These are phyloP conservation scores for Suhomyces panamericanus DNA, from an alignment of 1,139 yeast genomes.

Conservation along the genomic window DNA sequence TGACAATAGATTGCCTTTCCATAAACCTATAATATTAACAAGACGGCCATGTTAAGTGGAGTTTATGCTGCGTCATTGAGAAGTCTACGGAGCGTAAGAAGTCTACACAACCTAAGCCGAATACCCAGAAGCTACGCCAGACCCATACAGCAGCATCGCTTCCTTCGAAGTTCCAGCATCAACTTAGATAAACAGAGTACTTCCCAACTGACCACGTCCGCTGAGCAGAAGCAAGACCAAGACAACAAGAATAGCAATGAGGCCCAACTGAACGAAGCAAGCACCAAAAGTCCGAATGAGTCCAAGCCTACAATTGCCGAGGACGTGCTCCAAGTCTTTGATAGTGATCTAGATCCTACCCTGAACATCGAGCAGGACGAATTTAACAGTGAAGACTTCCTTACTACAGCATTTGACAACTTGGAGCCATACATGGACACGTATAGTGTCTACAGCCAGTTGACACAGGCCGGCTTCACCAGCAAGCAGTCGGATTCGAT, in stretches of 20 bases:
- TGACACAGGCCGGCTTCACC: constrained; percentile 50
- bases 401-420: constrained; percentile 32
- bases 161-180: background rate
- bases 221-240: background rate
- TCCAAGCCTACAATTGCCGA: no score
- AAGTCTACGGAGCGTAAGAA: background rate
- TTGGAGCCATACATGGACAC: constrained; percentile 56
- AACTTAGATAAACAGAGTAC: no score
- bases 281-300: background rate
- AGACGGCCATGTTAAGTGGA: constrained; percentile 1
- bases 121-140: constrained; percentile 1
- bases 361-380: constrained; percentile 1
- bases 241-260: no score
- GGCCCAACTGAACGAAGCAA: background rate
- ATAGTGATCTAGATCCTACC: background rate
- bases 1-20: no score
- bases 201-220: background rate
- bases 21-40: no score
- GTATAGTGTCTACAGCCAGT: constrained; percentile 43
- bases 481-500: constrained; percentile 54
- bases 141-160: background rate
- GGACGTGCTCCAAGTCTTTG: no score
- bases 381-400: constrained; percentile 11
- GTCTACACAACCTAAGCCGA: constrained; percentile 1
- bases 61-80: constrained; percentile 2